Base-by-base conservation (phyloP, 768 basidiomycete genomes). In the Termitomyces sp. region DNA sequence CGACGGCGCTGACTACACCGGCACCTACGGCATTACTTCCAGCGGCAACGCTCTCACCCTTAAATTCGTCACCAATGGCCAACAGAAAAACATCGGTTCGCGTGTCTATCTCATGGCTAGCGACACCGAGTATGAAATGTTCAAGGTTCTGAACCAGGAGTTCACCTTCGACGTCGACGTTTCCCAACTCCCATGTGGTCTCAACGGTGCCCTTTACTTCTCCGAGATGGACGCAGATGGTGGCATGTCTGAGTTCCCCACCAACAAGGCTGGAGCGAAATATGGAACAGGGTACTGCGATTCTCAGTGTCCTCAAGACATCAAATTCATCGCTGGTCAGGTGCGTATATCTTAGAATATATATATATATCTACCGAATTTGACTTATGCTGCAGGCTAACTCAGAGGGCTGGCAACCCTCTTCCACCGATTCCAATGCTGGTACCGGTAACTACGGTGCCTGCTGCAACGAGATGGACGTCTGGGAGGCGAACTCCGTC, bases 221-320 rank as follows among this genome's bases (percentile, higher is more conserved):
- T 41, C 39, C 80, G 76, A 81, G 70, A 86, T 86, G 84, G 82
- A 80, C 64, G 76, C 76, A 15, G 83, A 85, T 63, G 84, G 84
- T 70, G 84, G 83, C 44, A 66, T 69, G 51, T 59, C 74, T 58
- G 70, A 75, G 64, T 81, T 70, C 72, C 65, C 81, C 33, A 72
- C 63, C 65, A 85, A 86, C 78, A 80, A 81, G 74, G 83, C 83
- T n/a, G 76, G 77, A 27, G 72, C 76, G 51, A 71, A 81, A 68
- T 86, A 79, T 70, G 83, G 84, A 48, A 83, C 83, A 20, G 84
- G 84, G 13, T 86, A 86, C 72, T 85, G 84, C 69, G 84, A 86
- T 68, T 78, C 84, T 18, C 84, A 86, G 70, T 86, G 84, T 72
- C 84, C 84, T 13, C 71, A 74, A 39, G 83, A 84, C 63, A 74